Evolutionary conservation across 192 early-diverging fungal genomes (phyloP), one percentile per base, ranked within the genome.

Genomic region (Funneliformis geosporum): DNA sequence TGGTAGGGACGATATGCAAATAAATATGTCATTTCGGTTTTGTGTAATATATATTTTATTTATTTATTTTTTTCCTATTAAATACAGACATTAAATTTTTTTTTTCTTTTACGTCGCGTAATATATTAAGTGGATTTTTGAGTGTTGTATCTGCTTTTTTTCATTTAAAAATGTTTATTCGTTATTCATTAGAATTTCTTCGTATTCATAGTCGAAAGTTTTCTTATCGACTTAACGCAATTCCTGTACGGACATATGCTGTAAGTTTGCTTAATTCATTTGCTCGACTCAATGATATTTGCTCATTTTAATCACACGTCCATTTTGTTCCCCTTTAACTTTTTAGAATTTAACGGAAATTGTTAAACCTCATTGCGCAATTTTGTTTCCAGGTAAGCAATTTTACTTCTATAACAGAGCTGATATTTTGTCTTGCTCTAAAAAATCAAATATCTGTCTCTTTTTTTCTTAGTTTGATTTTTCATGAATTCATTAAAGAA

Each of bases 311-410:
- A 21, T 55, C 12, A 55, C 18, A 5, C 33, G 33, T 2, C 33
- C 33, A 33, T 33, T 33, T 33, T 33, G 33, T 33, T 33, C 2
- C 2, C 4, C n/a, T 2, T 42, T 46, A 5, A 7, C 46, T 33
- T 74, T 27, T 2, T 21, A 78, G 76, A 78, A 33, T 50, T 55
- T 43, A 33, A 21, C 62, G 7, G 76, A 47, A 2, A 47, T 79
- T 47, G 77, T 70, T 16, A 79, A 79, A 70, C 9, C 77, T 18
- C 65, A 59, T 6, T 70, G 66, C 12, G 77, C 77, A 38, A 79
- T 79, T 50, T 16, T 79, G 21, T 79, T 79, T 70, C 77, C 77
- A 44, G 77, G 77, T 79, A 70, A 47, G n/a, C 16, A 40, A 21
- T 16, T 33, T 38, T 23, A 33, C 25, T 68, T 21, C 8, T 46